Evolutionary conservation across 2,329 filamentous ascomycete genomes (phyloP).

Genomic region (Cercospora sp.): DNA sequence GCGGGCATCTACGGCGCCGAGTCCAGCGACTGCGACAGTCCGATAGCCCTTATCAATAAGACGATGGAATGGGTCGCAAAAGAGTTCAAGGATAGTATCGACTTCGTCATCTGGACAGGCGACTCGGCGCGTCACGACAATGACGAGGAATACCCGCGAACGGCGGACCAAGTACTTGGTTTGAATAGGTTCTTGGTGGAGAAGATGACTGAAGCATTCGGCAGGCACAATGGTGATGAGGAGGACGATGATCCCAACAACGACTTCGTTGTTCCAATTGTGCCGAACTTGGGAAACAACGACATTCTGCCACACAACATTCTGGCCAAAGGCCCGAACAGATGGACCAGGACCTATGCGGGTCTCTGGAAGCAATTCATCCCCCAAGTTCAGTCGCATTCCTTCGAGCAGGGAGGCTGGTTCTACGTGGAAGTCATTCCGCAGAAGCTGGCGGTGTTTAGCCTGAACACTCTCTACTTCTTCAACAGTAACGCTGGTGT

Average conservation of each 20-base stretch:
- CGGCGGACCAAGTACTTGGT: slow-evolving; percentile 69
- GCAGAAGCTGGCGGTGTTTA: slow-evolving; percentile 80
- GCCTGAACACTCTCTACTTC: slow-evolving; percentile 87
- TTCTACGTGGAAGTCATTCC: slow-evolving; percentile 92
- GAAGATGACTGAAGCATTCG: slow-evolving; percentile 75
- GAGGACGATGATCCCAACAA: slow-evolving; percentile 52
- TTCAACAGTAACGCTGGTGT: slow-evolving; percentile 92
- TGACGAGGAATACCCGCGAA: slow-evolving; percentile 65
- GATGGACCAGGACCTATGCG: slow-evolving; percentile 75
- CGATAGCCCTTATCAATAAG: slow-evolving; percentile 75
- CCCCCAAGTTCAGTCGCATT: slow-evolving; percentile 86
- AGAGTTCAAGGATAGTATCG: slow-evolving; percentile 40
- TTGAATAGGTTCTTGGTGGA: slow-evolving; percentile 74
- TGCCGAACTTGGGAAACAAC: slow-evolving; percentile 95
- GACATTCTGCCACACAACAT: slow-evolving; percentile 98
- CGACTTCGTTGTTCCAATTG: slow-evolving; percentile 71
- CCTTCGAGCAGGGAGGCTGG: slow-evolving; percentile 91
- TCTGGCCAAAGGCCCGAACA: slow-evolving; percentile 79
- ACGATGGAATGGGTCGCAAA: slow-evolving; percentile 83
- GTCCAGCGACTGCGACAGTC: slow-evolving; percentile 85
- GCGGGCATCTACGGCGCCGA: slow-evolving; percentile 83
- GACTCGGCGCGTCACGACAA: slow-evolving; percentile 45
- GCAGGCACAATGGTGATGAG: slow-evolving; percentile 52
- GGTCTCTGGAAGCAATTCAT: slow-evolving; percentile 85
- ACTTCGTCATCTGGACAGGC: slow-evolving; percentile 45